These are phyloP conservation scores for Silene coronaria DNA, from an alignment of 179 eudicot species.

Conservation along the genomic window DNA sequence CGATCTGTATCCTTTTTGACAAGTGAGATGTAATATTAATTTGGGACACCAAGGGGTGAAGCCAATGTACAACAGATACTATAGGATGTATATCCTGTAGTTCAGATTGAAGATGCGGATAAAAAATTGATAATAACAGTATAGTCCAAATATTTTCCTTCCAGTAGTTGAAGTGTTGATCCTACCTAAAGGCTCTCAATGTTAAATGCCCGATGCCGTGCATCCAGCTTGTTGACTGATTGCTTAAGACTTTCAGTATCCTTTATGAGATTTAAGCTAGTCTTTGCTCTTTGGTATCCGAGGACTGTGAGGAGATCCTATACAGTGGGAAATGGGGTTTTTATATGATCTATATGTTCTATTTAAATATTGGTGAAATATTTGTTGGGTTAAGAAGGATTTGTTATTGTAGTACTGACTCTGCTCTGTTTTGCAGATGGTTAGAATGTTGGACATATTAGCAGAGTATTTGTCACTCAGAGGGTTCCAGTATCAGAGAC, in stretches of 20 bases:
- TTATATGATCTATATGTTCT: neutral
- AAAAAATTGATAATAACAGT: neutral
- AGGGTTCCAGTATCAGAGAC: constrained; percentile 95
- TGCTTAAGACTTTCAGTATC: neutral
- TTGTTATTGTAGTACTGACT: neutral
- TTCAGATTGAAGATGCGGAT: neutral
- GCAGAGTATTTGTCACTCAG: constrained; percentile 93
- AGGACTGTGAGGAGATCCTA: neutral
- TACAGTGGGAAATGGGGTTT: constrained; percentile 2
- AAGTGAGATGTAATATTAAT: no score
- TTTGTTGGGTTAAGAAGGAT: neutral
- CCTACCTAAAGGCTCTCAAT: neutral
- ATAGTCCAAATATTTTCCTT: neutral
- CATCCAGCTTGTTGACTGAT: neutral
- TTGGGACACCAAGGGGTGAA: no score
- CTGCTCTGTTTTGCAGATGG: constrained; percentile 60
- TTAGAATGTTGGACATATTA: constrained; percentile 90
- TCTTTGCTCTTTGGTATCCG: neutral
- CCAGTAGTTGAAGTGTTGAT: neutral
- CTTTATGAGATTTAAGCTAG: neutral
- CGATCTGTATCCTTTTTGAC: no score
- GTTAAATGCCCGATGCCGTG: neutral
- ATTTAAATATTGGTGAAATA: neutral
- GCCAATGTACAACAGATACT: no score
- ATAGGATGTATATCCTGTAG: neutral